These are phyloP conservation scores for Taiwanofungus camphoratus DNA, from an alignment of 1,284 basidiomycete species.

Conservation along the genomic window DNA sequence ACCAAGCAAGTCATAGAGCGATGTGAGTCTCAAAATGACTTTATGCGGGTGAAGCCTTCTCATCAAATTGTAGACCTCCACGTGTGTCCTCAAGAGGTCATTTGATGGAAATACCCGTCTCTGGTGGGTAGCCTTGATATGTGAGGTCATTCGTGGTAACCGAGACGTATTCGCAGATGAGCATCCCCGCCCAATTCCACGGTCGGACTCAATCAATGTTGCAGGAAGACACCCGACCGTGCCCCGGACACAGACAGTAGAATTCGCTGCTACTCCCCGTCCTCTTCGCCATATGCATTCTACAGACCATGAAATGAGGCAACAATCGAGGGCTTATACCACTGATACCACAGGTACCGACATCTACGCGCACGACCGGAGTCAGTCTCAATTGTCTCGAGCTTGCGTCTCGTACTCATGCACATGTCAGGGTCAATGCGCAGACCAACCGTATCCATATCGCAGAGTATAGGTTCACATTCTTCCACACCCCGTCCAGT, in stretches of 20 bases:
- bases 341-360: background rate
- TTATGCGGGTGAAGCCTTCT: too few relatives aligned
- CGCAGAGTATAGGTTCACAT: constrained; percentile 8
- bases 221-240: background rate
- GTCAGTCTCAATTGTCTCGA: constrained; percentile 7
- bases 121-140: too few relatives aligned
- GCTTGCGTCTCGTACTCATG: background rate
- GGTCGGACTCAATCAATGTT: constrained; percentile 4
- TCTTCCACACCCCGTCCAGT: constrained; percentile 15
- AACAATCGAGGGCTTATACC: background rate
- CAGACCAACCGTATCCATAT: constrained; percentile 17
- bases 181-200: background rate
- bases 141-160: too few relatives aligned
- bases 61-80: too few relatives aligned
- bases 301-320: constrained; percentile 4
- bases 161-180: too few relatives aligned
- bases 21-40: too few relatives aligned
- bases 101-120: too few relatives aligned
- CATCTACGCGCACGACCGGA: constrained; percentile 1
- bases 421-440: constrained; percentile 19
- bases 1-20: too few relatives aligned
- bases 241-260: constrained; percentile 49
- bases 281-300: constrained; percentile 15
- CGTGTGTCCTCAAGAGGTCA: too few relatives aligned
- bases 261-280: constrained; percentile 39